phyloP scores from a whole-genome alignment of 2,329 filamentous ascomycete genomes.

The Microcyclospora pomicola region DNA sequence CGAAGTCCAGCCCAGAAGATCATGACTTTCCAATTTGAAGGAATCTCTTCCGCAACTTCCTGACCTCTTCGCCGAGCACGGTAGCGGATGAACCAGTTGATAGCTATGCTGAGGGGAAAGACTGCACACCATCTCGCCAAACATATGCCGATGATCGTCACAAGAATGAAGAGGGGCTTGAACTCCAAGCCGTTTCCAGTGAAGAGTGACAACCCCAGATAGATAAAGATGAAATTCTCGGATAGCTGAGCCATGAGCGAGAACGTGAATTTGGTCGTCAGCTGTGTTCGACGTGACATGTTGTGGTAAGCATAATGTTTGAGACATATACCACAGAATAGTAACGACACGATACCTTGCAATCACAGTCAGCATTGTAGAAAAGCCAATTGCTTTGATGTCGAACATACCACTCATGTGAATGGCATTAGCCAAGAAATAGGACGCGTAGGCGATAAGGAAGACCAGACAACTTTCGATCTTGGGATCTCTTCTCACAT shows the following conservation, averaged over 20 bases:
- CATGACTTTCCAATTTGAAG: conserved; percentile 96
- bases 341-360: conserved; percentile 79
- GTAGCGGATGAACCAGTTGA: conserved; percentile 89
- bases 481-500: conserved; percentile 82
- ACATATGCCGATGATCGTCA: conserved; percentile 84
- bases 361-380: conserved; percentile 4
- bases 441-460: conserved; percentile 87
- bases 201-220: conserved; percentile 86
- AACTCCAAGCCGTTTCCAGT: conserved; percentile 79
- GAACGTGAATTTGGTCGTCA: conserved; percentile 96
- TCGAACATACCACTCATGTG: conserved; percentile 72
- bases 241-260: conserved; percentile 87
- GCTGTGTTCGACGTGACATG: conserved; percentile 93
- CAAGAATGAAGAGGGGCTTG: conserved; percentile 87
- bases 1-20: conserved; percentile 97
- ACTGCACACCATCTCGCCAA: conserved; percentile 86
- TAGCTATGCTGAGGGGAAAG: conserved; percentile 75
- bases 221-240: conserved; percentile 99
- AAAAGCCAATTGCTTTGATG: neutral
- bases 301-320: conserved; percentile 99
- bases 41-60: conserved; percentile 73
- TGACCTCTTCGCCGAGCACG: conserved; percentile 61
- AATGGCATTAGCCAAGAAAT: conserved; percentile 94
- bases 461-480: conserved; percentile 93
- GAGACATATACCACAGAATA: conserved; percentile 95